Evolutionary conservation across 805 yeast species (phyloP).

Genomic region (Wickerhamiella parazyma): DNA sequence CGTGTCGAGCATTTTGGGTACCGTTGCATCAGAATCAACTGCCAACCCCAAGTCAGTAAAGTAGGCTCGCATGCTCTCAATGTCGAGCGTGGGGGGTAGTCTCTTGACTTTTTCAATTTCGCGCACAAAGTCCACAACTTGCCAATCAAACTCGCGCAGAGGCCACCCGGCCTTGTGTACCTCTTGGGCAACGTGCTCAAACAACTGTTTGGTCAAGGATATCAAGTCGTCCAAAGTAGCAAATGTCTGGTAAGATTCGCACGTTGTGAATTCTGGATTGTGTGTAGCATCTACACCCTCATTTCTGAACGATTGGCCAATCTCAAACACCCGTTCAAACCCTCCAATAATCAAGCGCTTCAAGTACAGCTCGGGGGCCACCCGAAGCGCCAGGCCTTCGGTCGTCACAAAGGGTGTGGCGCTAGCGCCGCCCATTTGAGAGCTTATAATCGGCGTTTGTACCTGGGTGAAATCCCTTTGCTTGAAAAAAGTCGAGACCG

Average conservation of each 20-base stretch:
- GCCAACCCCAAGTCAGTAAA: constrained; percentile 15
- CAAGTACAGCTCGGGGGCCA: constrained; percentile 94
- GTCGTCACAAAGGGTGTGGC: constrained; percentile 74
- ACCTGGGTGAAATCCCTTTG: constrained; percentile 57
- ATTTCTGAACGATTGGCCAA: constrained; percentile 74
- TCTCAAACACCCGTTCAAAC: constrained; percentile 72
- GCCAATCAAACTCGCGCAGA: constrained; percentile 20
- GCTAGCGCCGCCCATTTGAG: constrained; percentile 70
- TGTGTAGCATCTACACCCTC: constrained; percentile 90
- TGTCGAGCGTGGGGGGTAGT: constrained; percentile 35
- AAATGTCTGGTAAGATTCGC: constrained; percentile 76
- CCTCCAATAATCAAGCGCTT: constrained; percentile 75
- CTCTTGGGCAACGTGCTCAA: constrained; percentile 29
- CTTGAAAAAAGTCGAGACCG: constrained; percentile 46
- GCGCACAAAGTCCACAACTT: constrained; percentile 49
- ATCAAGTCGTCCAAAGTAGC: constrained; percentile 55
- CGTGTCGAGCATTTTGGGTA: constrained; percentile 50
- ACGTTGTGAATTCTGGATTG: constrained; percentile 84
- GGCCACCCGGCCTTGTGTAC: constrained; percentile 14
- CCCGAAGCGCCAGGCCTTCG: constrained; percentile 46
- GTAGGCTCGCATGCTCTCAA: constrained; percentile 28
- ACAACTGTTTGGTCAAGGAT: constrained; percentile 44
- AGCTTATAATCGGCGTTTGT: constrained; percentile 70
- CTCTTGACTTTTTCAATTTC: constrained; percentile 45
- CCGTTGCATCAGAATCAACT: constrained; percentile 21